Percentiles rank a stretch among this genome's conserved stretches.
Conservation (phyloP, 1,284 basidiomycete species). For the Singerocomus inundabilis region DNA sequence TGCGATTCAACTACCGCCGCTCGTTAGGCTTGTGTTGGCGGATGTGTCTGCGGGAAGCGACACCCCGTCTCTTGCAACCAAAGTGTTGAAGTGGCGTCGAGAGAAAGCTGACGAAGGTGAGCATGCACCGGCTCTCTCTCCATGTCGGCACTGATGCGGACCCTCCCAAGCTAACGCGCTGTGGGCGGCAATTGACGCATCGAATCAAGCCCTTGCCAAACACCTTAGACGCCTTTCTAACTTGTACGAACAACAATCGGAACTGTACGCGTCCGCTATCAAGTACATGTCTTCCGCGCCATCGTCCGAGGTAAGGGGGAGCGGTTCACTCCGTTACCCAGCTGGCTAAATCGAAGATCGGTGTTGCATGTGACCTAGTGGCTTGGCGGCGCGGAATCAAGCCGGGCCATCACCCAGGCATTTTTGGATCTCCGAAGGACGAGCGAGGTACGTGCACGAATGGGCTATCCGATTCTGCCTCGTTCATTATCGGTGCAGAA, state of each 20-base stretch:
- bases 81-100: conserved; percentile 83
- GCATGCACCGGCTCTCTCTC: neutral
- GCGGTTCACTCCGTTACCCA: neutral
- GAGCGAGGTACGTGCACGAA: conserved; percentile 49
- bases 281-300: conserved; percentile 59
- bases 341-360: neutral
- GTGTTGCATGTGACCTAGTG: conserved; percentile 17
- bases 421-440: conserved; percentile 57
- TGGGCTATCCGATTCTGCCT: neutral
- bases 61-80: conserved; percentile 87
- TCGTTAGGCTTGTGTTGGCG: conserved; percentile 80
- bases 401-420: conserved; percentile 32
- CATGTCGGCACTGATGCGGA: conserved; percentile 9
- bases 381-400: conserved; percentile 7
- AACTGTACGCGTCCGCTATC: conserved; percentile 53
- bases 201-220: conserved; percentile 58
- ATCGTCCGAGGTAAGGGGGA: conserved; percentile 49
- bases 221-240: conserved; percentile 51
- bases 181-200: conserved; percentile 68
- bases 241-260: conserved; percentile 44
- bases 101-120: conserved; percentile 60
- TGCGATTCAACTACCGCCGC: conserved; percentile 78
- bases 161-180: conserved; percentile 53
- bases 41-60: conserved; percentile 94
- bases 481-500: conserved; percentile 41